Evolutionary conservation across 169 alveolate genomes (phyloP), one percentile per base, ranked within the genome.

Genomic region (Hepatocystis sp.): DNA sequence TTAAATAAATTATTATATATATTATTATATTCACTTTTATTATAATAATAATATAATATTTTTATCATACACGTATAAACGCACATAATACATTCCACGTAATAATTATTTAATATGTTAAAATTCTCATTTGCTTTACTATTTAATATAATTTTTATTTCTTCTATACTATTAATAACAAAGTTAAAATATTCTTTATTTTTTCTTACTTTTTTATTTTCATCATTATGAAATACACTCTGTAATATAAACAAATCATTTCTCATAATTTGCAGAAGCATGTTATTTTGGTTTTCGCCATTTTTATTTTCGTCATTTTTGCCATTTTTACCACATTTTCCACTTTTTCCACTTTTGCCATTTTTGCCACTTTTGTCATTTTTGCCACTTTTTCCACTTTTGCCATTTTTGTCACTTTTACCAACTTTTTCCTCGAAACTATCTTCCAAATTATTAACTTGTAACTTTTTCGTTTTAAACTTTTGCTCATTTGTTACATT

Each of bases 231-330:
- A 49, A 40, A 63, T 56, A 36, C 13, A 47, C 49, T 40, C 55
- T 81, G 89, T 42, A 81, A 53, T 13, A 81, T 81, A 53, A 81
- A 81, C 4, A 81, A n/a, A 4, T 60, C 84, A 17, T 34, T 55
- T 42, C 61, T 53, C 84, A 81, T 81, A 4, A 13, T 42, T 28
- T 36, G 47, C 36, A 71, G 27, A 51, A 71, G 58, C 19, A 8
- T 39, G 40, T 81, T 60, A 10, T 36, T 27, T 42, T 52, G 42
- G 13, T 13, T 30, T 1, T 44, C 40, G 3, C 1, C 25, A 23
- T 21, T 3, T 21, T 23, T n/a, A 23, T 56, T 32, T 46, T 25
- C 30, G n/a, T 19, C 4, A 27, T 66, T 44, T 8, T 21, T 11
- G 36, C 0, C 21, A 0, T n/a, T 55, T 55, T 10, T 21, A n/a